Evolutionary conservation across 306 rosid genomes (phyloP).

Genomic region (Cucumis hystrix): DNA sequence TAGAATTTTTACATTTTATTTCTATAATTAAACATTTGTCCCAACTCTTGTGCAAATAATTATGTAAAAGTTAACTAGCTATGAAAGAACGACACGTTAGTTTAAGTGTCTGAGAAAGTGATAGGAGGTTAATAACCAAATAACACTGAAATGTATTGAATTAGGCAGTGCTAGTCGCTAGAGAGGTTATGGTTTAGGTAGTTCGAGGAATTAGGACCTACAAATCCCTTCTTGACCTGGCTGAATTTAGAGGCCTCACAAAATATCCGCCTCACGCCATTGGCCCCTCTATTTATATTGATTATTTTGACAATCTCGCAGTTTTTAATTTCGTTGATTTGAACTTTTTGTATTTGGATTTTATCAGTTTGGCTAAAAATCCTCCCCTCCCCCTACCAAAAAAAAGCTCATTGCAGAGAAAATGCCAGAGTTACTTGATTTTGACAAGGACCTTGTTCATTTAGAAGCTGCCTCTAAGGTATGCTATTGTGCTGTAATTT

Average conservation of each 20-base stretch:
- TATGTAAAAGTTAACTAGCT: background rate
- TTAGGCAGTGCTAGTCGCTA: background rate
- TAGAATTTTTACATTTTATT: background rate
- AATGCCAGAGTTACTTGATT: conserved; percentile 90
- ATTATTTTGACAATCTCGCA: background rate
- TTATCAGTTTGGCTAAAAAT: background rate
- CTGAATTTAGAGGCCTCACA: background rate
- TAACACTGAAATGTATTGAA: background rate
- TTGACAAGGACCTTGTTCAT: conserved; percentile 85
- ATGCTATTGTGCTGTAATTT: conserved; percentile 3
- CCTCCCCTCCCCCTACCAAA: background rate
- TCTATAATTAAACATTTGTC: background rate
- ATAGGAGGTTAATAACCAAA: background rate
- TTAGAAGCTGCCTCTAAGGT: conserved; percentile 97
- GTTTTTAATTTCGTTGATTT: background rate
- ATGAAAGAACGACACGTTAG: background rate
- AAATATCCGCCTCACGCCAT: background rate
- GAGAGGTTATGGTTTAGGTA: background rate
- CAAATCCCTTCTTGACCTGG: background rate
- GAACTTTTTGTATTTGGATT: background rate
- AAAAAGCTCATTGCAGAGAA: conserved; percentile 78
- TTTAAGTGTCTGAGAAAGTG: background rate
- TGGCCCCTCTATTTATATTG: background rate
- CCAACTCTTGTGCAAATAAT: background rate
- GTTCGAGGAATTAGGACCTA: background rate